A percentile compares a stretch with the other conserved stretches of the same genome.
Conservation (phyloP, 805 yeast genomes). For the Yarrowia divulgata region DNA sequence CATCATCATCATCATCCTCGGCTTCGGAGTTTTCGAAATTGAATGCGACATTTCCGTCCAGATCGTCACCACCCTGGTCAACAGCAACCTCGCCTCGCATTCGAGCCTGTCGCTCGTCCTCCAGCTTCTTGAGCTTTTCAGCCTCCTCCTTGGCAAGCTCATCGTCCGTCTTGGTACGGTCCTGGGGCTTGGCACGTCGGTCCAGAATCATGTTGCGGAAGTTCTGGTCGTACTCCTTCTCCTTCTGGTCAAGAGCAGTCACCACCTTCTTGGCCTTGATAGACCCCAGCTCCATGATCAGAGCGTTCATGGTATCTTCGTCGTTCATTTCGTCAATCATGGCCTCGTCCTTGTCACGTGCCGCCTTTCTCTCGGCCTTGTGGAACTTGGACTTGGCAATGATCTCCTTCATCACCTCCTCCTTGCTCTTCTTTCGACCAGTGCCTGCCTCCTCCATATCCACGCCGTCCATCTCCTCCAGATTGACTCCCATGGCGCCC, state of each 20-base stretch:
- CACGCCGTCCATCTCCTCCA: conserved; percentile 53
- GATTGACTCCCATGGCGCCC: conserved; percentile 47
- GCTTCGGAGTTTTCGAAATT: conserved; percentile 12
- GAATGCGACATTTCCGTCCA: conserved; percentile 42
- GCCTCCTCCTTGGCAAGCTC: conserved; percentile 52
- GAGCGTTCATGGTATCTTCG: conserved; percentile 49
- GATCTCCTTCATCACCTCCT: conserved; percentile 56
- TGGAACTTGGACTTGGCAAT: conserved; percentile 55
- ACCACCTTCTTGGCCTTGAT: conserved; percentile 40
- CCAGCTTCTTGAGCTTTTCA: conserved; percentile 48
- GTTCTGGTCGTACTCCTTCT: conserved; percentile 49
- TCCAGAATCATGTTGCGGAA: conserved; percentile 54
- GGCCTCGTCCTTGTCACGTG: conserved; percentile 51
- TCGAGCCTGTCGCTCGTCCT: conserved; percentile 50
- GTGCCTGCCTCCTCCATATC: conserved; percentile 45
- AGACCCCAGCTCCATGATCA: conserved; percentile 47
- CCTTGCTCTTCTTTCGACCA: conserved; percentile 51
- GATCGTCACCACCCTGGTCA: conserved; percentile 50
- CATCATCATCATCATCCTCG: conserved; percentile 43
- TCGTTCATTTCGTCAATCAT: conserved; percentile 52
- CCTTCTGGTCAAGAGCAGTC: conserved; percentile 41
- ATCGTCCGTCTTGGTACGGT: conserved; percentile 55
- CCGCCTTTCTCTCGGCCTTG: conserved; percentile 54
- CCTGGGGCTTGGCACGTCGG: conserved; percentile 53
- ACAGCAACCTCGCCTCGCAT: conserved; percentile 50